Base-by-base conservation (phyloP, 345 rosid species). In the Eucalyptus lansdowneana region DNA sequence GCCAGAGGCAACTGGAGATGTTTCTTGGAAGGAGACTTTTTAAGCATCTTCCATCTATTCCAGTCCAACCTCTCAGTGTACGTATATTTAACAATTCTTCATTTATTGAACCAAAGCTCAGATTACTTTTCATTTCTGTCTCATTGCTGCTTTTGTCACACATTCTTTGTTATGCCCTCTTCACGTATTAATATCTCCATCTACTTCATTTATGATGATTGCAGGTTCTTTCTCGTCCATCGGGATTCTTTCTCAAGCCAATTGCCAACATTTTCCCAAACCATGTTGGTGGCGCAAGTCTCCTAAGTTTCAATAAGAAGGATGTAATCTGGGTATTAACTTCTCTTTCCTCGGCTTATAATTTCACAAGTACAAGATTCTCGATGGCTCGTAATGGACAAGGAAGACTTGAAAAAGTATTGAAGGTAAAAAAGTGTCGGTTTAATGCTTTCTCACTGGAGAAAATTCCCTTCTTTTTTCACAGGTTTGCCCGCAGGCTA, bases 11-110 rank as follows among this genome's bases (percentile, higher is more conserved):
- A n/a, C 91, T 97, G 92, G 98, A 98, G 93, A 95, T 97, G 96
- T 98, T 97, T 93, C 95, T 98, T 86, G 99, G 99, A 89, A 92
- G 95, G 95, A 94, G 98, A 94, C 94, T 98, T 89, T 96, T 96
- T 93, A 96, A 96, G 96, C 99, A 98, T 93, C 99, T 97, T 91
- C 99, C 99, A 40, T 94, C 99, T 53, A 87, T 97, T 93, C 94
- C 96, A 50, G 91, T 96, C 91, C 95, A 96, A 92, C 98, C 99
- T 72, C 92, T 97, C 90, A 90, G 96, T 91, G 99, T 98, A 97
- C 7, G 53, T 86, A 58, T 65, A 40, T 15, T 37, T 45, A 34
- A 58, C 83, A 42, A 54, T 47, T 50, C 60, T 89, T 67, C 80
- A n/a, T 67, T 67, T n/a, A 67, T 67, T 67, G 40, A n/a, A 67